Evolutionary conservation across 2,329 filamentous ascomycete genomes (phyloP).

Genomic region (Pseudofabraea citricarpa): DNA sequence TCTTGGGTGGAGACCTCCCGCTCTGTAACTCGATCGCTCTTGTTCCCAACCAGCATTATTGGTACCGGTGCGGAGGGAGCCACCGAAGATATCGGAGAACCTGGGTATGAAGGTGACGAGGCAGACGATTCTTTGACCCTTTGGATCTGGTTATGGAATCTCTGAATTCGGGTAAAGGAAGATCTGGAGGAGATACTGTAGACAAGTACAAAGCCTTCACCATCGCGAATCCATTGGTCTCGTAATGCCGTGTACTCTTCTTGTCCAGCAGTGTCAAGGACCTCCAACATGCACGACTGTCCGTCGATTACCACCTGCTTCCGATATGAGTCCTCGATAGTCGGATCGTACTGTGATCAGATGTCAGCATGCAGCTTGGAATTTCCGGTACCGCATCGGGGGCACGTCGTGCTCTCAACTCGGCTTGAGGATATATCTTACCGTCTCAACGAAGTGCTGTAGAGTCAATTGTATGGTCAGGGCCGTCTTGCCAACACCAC

Average conservation of each 20-base stretch:
- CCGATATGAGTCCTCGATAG: conserved; percentile 82
- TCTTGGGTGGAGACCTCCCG: conserved; percentile 96
- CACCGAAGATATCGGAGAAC: conserved; percentile 61
- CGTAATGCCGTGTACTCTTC: conserved; percentile 96
- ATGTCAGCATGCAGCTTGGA: conserved; percentile 13
- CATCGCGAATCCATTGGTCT: conserved; percentile 98
- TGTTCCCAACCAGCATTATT: conserved; percentile 98
- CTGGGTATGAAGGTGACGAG: conserved; percentile 71
- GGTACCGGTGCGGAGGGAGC: conserved; percentile 60
- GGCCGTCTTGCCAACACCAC: conserved; percentile 90
- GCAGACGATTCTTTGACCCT: conserved; percentile 89
- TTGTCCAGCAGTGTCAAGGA: conserved; percentile 94
- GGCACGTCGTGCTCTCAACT: background rate
- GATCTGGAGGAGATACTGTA: conserved; percentile 98
- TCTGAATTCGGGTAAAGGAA: conserved; percentile 90
- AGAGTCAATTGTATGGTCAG: conserved; percentile 94
- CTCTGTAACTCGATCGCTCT: conserved; percentile 94
- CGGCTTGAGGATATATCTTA: conserved; percentile 33
- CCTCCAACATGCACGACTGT: conserved; percentile 95
- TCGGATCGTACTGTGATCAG: conserved; percentile 62
- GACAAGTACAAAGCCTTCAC: conserved; percentile 94
- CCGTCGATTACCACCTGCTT: conserved; percentile 91
- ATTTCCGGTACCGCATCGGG: background rate
- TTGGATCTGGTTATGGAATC: conserved; percentile 95
- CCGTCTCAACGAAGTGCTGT: conserved; percentile 96